Evolutionary conservation across 1,139 yeast species (phyloP).

Genomic region (Yamadazyma diospyri): DNA sequence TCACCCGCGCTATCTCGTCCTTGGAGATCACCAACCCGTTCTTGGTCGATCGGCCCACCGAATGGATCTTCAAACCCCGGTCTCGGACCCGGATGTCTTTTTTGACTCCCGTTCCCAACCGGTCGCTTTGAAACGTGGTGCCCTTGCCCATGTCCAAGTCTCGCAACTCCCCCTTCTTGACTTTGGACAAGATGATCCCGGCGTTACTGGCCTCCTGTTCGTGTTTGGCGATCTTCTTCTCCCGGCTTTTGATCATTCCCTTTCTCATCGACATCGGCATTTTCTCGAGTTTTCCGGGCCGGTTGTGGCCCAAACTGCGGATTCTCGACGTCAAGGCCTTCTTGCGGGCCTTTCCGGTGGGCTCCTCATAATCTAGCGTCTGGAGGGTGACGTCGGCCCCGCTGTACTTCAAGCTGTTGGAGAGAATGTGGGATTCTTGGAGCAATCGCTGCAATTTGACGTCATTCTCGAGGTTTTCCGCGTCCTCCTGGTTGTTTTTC

Average conservation of each 20-base stretch:
- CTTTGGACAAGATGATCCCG: conserved; percentile 74
- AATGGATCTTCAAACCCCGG: conserved; percentile 74
- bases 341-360: conserved; percentile 77
- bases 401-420: conserved; percentile 52
- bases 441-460: conserved; percentile 77
- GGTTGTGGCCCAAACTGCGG: conserved; percentile 48
- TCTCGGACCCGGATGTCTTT: conserved; percentile 47
- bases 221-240: conserved; percentile 49
- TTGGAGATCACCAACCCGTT: conserved; percentile 78
- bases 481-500: conserved; percentile 33
- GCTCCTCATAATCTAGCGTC: conserved; percentile 63
- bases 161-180: conserved; percentile 62
- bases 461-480: conserved; percentile 69
- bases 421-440: conserved; percentile 80
- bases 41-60: conserved; percentile 75
- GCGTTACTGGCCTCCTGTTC: conserved; percentile 84
- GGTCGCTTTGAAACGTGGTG: conserved; percentile 46
- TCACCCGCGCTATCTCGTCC: conserved; percentile 68
- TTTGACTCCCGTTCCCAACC: conserved; percentile 53
- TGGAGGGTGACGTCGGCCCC: conserved; percentile 77
- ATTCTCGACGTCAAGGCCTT: conserved; percentile 72
- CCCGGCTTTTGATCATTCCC: conserved; percentile 67
- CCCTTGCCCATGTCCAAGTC: conserved; percentile 54
- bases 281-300: conserved; percentile 53
- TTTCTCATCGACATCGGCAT: conserved; percentile 88